A percentile compares a stretch with the other conserved stretches of the same genome.
These are phyloP conservation scores for Penstemon eatonii DNA, from an alignment of 257 asterid species.

Conservation along the genomic window DNA sequence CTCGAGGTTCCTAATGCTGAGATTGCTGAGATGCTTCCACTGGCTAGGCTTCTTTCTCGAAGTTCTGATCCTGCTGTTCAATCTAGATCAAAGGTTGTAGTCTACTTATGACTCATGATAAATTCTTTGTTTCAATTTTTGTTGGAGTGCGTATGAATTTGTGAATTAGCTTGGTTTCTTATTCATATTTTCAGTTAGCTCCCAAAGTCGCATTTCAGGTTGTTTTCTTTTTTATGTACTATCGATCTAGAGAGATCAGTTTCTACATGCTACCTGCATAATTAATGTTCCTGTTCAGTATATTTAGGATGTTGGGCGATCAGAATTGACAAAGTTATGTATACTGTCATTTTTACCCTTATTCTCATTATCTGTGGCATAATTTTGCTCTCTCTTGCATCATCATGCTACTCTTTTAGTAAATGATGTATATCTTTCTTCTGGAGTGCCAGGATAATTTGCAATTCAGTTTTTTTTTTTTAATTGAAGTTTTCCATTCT, in stretches of 20 bases:
- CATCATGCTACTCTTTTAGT: background rate
- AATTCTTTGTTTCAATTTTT: constrained; percentile 13
- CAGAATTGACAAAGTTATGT: background rate
- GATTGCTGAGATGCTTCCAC: constrained; percentile 99
- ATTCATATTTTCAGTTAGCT: constrained; percentile 4
- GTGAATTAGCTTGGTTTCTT: constrained; percentile 15
- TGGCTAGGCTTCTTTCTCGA: constrained; percentile 96
- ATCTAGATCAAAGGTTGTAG: constrained; percentile 87
- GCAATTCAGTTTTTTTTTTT: too few relatives aligned
- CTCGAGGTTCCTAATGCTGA: constrained; percentile 98
- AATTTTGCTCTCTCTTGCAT: background rate
- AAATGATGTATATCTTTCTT: too few relatives aligned
- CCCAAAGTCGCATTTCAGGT: background rate
- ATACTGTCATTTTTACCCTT: background rate
- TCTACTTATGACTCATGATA: constrained; percentile 25
- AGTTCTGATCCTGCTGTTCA: constrained; percentile 98
- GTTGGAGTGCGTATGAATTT: background rate
- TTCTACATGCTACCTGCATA: background rate
- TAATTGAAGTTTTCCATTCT: too few relatives aligned
- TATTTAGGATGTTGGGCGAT: background rate
- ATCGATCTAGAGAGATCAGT: background rate
- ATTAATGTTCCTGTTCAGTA: too few relatives aligned
- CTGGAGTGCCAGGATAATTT: too few relatives aligned
- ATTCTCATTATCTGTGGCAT: background rate
- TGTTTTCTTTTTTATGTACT: too few relatives aligned